Evolutionary conservation across 139 green algal species (phyloP).

Genomic region (Chlorella vulgaris): DNA sequence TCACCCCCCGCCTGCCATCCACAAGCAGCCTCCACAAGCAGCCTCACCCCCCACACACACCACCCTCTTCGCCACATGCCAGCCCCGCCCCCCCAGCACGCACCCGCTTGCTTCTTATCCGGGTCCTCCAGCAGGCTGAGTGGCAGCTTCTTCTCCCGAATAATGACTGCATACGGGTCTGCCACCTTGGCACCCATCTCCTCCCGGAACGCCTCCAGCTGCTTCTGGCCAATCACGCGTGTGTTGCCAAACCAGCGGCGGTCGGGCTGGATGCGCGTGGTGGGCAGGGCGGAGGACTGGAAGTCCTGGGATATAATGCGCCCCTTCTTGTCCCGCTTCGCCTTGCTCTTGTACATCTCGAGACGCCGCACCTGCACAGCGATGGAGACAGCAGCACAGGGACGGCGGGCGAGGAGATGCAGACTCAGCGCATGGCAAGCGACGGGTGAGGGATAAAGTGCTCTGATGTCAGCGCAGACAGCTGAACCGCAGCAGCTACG

Average conservation of each 20-base stretch:
- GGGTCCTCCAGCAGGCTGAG: slow-evolving; percentile 90
- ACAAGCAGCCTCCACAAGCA: too few species aligned
- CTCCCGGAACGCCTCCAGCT: slow-evolving; percentile 94
- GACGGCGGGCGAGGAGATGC: background rate
- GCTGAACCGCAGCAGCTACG: too few species aligned
- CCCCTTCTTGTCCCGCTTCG: slow-evolving; percentile 90
- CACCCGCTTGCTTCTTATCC: slow-evolving; percentile 59
- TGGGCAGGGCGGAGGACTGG: slow-evolving; percentile 95
- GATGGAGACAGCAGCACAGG: too few species aligned
- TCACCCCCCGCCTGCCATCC: too few species aligned
- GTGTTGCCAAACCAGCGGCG: slow-evolving; percentile 98
- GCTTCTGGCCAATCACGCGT: slow-evolving; percentile 94
- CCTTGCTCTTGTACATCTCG: slow-evolving; percentile 94
- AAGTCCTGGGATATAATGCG: slow-evolving; percentile 70
- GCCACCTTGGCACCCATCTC: slow-evolving; percentile 92
- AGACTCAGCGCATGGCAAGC: too few species aligned
- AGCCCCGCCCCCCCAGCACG: background rate
- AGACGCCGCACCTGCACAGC: slow-evolving; percentile 84
- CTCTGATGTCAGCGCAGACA: too few species aligned
- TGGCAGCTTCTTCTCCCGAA: slow-evolving; percentile 96
- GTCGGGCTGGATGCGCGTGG: slow-evolving; percentile 95
- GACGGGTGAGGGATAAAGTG: too few species aligned
- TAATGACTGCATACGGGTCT: slow-evolving; percentile 93
- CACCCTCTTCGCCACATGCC: background rate
- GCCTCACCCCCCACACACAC: background rate